phyloP scores from a whole-genome alignment of 306 rosid genomes.

The Luffa aegyptiaca region DNA sequence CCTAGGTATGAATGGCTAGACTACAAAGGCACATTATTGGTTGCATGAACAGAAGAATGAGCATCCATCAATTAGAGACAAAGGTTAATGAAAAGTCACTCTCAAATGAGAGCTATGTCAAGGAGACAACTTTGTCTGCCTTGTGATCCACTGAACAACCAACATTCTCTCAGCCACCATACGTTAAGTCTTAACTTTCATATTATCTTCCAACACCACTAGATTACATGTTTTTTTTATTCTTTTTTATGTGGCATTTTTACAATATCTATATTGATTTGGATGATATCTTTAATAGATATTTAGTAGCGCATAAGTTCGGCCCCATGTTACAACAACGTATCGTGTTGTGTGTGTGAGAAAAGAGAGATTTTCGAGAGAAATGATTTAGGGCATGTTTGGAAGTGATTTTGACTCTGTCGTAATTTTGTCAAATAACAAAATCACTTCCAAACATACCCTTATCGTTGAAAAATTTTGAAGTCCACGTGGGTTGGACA shows the following conservation, averaged over 20 bases:
- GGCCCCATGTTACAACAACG: background rate
- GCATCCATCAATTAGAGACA: background rate
- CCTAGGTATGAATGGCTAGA: background rate
- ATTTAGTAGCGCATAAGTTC: background rate
- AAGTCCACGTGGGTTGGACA: no score
- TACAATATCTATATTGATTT: background rate
- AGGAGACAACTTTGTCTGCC: conserved; percentile 6
- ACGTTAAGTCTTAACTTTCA: background rate
- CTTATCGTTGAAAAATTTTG: no score
- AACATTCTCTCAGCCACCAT: conserved; percentile 1
- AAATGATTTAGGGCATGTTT: no score
- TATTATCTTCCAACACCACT: background rate
- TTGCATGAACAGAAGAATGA: background rate
- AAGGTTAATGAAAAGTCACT: background rate
- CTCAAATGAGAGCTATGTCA: conserved; percentile 1
- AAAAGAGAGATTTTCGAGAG: background rate
- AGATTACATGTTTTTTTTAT: background rate
- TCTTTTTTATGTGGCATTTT: background rate
- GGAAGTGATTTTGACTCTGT: background rate
- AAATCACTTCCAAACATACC: no score
- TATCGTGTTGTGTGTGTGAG: background rate
- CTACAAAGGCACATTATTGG: background rate
- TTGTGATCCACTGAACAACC: background rate
- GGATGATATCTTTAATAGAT: background rate
- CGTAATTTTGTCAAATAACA: background rate